Base-by-base conservation (phyloP, 495 filamentous ascomycete species). In the Talaromyces thailandensis region DNA sequence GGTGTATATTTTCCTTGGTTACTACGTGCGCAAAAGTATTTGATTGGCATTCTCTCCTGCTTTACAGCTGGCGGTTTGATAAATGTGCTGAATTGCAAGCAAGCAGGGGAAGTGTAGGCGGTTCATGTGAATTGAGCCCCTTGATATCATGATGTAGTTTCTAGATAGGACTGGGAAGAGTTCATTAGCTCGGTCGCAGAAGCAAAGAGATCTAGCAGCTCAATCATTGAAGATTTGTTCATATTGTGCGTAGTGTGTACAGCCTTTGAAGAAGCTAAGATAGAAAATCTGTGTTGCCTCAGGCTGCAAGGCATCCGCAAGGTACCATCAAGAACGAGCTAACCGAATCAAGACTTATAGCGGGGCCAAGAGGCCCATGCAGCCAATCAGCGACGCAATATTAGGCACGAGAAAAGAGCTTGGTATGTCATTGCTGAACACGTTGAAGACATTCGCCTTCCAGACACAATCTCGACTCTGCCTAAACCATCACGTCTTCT, bases 351-450 rank as follows among this genome's bases (percentile, higher is more conserved):
- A 24, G 25, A 25, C n/a, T 14, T 14, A 12, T 48, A 60, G 25
- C 37, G 59, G 59, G 16, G 12, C 40, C 1, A 8, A 6, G 16
- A 2, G 6, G 28, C 12, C 12, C 55, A 24, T 6, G 2, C 53
- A 32, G 53, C 61, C 61, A 62, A 62, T 29, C 50, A 56, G 16
- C 5, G 24, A 21, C 26, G 51, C 18, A 18, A 8, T 0, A 29
- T 57, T 31, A 62, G 9, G 61, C 61, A 62, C 61, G 61, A 56
- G 61, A 62, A 56, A 62, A 26, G 24, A 51, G 51, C 51, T 24
- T 55, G 51, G 23, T 55, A 55, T 55, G 51, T 55, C 51, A 55
- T 55, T 55, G 51, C 51, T 55, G 51, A 48, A 48, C 43, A 23
- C 6, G 12, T 24, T 26, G 50, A 18, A 25, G 48, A 52, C 18